These are phyloP conservation scores for Penicillium sclerotigenum DNA, from an alignment of 2,329 filamentous ascomycete species.

Conservation along the genomic window DNA sequence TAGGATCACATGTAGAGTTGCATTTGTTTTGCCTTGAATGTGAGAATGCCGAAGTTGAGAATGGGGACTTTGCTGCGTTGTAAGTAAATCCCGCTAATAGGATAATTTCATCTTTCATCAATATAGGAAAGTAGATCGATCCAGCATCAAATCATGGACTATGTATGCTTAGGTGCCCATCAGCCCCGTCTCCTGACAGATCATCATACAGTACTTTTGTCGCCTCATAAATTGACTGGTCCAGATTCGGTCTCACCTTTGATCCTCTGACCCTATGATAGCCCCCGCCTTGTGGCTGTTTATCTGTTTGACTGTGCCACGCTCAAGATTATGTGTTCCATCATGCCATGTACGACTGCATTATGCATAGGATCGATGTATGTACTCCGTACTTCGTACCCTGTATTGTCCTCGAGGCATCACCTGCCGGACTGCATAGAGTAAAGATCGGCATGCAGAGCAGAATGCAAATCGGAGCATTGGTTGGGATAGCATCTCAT, in stretches of 20 bases:
- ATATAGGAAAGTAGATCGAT: background rate
- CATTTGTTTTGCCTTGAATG: background rate
- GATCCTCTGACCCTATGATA: background rate
- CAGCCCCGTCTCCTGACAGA: conserved; percentile 1
- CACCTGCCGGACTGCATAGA: conserved; percentile 17
- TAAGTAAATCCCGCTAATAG: background rate
- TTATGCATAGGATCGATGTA: conserved; percentile 3
- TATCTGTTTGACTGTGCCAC: conserved; percentile 15
- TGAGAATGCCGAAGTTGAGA: background rate
- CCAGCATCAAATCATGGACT: background rate
- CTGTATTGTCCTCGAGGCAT: conserved; percentile 15
- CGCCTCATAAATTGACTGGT: conserved; percentile 12
- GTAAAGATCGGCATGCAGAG: conserved; percentile 16
- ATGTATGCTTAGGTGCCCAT: background rate
- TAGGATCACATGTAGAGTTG: conserved; percentile 2
- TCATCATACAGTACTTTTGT: conserved; percentile 9
- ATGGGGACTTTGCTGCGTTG: background rate
- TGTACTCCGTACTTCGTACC: conserved; percentile 9
- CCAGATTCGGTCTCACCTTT: conserved; percentile 5
- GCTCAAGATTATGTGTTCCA: conserved; percentile 5
- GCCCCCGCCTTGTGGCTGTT: conserved; percentile 25
- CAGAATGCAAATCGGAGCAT: conserved; percentile 14
- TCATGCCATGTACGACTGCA: conserved; percentile 4
- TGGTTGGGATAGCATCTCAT: conserved; percentile 17
- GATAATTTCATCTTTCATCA: background rate